phyloP scores from a whole-genome alignment of 495 filamentous ascomycete species.

The Annulohypoxylon maeteangense region DNA sequence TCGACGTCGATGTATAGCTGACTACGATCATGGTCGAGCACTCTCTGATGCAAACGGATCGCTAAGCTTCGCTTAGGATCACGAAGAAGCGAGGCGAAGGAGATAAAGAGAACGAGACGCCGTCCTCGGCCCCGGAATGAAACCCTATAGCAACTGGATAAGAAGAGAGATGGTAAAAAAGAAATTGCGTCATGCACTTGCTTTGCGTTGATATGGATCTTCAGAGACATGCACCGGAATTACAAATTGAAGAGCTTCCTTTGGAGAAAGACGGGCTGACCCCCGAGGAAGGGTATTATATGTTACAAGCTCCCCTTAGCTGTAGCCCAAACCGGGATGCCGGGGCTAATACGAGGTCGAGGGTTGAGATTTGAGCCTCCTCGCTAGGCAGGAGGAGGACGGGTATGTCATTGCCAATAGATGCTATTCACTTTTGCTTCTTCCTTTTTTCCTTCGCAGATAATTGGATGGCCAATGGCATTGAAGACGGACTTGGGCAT shows the following conservation, averaged over 20 bases:
- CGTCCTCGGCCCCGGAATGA: slow-evolving; percentile 41
- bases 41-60: slow-evolving; percentile 6
- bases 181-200: slow-evolving; percentile 35
- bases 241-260: slow-evolving; percentile 33
- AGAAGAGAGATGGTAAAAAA: slow-evolving; percentile 29
- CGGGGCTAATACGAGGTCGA: not conserved
- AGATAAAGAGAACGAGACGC: slow-evolving; percentile 21
- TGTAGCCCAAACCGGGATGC: slow-evolving; percentile 1
- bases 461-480: slow-evolving; percentile 21
- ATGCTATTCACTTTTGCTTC: not conserved
- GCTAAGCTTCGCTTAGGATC: slow-evolving; percentile 25
- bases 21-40: slow-evolving; percentile 16
- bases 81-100: slow-evolving; percentile 12
- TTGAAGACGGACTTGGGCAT: slow-evolving; percentile 27
- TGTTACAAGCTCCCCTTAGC: not conserved
- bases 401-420: not conserved
- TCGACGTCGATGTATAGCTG: slow-evolving; percentile 10
- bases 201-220: slow-evolving; percentile 26
- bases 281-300: slow-evolving; percentile 7
- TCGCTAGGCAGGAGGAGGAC: not conserved
- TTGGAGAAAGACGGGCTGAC: slow-evolving; percentile 7
- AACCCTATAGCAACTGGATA: slow-evolving; percentile 29
- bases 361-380: slow-evolving; percentile 14
- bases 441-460: slow-evolving; percentile 21
- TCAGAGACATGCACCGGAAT: slow-evolving; percentile 26